Conservation (phyloP, 768 basidiomycete species). For the Suillus placidus region DNA sequence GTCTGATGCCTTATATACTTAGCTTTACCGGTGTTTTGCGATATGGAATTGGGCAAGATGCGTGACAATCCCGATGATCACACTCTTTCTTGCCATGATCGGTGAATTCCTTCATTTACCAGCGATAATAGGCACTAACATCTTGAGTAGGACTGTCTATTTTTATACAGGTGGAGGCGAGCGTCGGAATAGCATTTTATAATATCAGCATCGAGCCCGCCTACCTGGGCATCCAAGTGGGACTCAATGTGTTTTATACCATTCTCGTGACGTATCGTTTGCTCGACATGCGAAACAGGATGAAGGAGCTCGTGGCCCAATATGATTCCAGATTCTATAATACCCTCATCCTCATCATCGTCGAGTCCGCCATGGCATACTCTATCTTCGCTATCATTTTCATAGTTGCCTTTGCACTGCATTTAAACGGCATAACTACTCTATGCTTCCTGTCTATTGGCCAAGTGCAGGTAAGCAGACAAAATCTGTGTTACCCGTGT, state of each 20-base stretch:
- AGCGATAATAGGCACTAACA: not conserved
- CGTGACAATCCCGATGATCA: not conserved
- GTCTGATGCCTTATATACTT: not conserved
- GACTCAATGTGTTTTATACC: conserved; percentile 29
- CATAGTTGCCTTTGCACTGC: conserved; percentile 24
- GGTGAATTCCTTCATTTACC: not conserved
- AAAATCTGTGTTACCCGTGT: not conserved
- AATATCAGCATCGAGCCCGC: conserved; percentile 20
- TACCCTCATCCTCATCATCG: not conserved
- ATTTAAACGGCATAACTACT: conserved; percentile 22
- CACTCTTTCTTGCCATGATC: not conserved
- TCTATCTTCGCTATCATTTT: conserved; percentile 27
- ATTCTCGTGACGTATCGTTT: conserved; percentile 29
- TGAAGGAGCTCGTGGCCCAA: conserved; percentile 16
- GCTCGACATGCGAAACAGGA: conserved; percentile 18
- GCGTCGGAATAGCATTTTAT: not conserved
- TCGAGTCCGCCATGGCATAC: conserved; percentile 17
- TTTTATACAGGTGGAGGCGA: not conserved
- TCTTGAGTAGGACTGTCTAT: not conserved
- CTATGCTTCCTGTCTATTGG: conserved; percentile 28
- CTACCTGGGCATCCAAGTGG: conserved; percentile 14
- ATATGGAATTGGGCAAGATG: not conserved
- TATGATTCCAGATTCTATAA: conserved; percentile 10
- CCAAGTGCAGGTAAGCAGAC: conserved; percentile 23
- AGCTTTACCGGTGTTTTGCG: not conserved